Evolutionary conservation across 2,329 filamentous ascomycete species (phyloP), one percentile per base, ranked within the genome.

Genomic region (Fusarium circinatum): DNA sequence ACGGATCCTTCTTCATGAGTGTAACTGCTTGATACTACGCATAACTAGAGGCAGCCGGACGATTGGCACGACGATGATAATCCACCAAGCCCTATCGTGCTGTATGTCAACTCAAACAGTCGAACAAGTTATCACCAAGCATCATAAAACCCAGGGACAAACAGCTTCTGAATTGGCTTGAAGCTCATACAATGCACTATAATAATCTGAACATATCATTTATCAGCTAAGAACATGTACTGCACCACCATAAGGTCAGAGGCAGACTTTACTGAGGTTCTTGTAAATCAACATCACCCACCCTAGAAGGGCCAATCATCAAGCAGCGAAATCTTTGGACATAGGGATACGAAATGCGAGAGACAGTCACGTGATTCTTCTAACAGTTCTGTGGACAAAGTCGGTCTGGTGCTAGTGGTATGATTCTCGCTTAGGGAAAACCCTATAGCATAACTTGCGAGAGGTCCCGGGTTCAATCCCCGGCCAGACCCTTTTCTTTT

Each of bases 351-450:
- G 5, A 17, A 7, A 28, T 13, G 12, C 30, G 42, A 12, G 12
- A 6, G 34, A 10, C 9, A 51, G 55, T 73, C 70, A 73, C 70
- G 70, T 73, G 65, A 70, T 61, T 41, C 1, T 0, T 26, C 36
- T 10, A 28, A 22, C 45, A 82, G 82, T 84, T 81, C 83, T 11
- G 8, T 36, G 30, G 10, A 48, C 51, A 20, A 83, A 79, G 80
- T 78, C 82, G 84, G 83, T 84, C 83, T 84, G 83, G 82, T 89
- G 87, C 88, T 90, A 89, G 89, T 87, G 89, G 89, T 90, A 91
- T 90, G 88, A 90, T 91, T 90, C 89, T 89, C 88, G 89, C 89
- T 90, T 90, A 91, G 89, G 89, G 89, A 80, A 76, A 71, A 83
- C 80, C 81, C 82, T 80, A 74, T 57, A 80, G 80, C 80, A 72